Evolutionary conservation across 169 alveolate genomes (phyloP).

Genomic region (Plasmodium sp.): DNA sequence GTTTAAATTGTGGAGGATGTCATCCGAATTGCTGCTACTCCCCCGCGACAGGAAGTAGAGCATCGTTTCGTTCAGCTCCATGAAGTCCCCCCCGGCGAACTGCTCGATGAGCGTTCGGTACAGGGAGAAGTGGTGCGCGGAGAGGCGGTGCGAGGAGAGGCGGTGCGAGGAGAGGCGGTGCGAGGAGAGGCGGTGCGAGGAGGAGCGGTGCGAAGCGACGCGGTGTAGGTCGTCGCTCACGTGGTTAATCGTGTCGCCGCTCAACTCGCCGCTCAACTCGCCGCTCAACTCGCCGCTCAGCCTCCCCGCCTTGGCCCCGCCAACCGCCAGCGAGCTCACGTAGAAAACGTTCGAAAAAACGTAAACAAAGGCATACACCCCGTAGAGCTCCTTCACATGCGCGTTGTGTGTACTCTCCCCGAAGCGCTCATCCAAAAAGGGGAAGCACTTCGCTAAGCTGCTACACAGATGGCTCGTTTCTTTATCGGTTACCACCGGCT

Average conservation of each 20-base stretch:
- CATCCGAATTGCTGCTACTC: not conserved
- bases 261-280: not conserved
- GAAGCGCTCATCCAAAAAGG: constrained; percentile 18
- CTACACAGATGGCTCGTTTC: not conserved
- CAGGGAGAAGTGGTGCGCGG: not conserved
- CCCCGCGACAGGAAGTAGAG: constrained; percentile 43
- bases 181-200: no score
- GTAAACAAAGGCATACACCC: constrained; percentile 19
- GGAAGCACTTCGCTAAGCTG: constrained; percentile 12
- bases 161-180: not conserved
- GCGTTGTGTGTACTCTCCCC: not conserved
- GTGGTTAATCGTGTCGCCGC: not conserved
- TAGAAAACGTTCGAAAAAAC: constrained; percentile 33
- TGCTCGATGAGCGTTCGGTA: not conserved
- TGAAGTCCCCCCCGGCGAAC: constrained; percentile 1
- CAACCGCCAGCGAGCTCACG: not conserved
- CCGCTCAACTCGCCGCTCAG: not conserved
- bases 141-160: no score
- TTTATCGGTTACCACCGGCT: not conserved
- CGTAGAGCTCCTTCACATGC: constrained; percentile 20
- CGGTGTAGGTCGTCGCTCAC: not conserved
- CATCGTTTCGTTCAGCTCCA: constrained; percentile 41
- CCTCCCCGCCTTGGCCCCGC: not conserved
- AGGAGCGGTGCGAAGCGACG: not conserved
- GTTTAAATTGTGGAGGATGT: constrained; percentile 18